Conservation (phyloP, 345 rosid genomes). For the Eutrema yunnanense region DNA sequence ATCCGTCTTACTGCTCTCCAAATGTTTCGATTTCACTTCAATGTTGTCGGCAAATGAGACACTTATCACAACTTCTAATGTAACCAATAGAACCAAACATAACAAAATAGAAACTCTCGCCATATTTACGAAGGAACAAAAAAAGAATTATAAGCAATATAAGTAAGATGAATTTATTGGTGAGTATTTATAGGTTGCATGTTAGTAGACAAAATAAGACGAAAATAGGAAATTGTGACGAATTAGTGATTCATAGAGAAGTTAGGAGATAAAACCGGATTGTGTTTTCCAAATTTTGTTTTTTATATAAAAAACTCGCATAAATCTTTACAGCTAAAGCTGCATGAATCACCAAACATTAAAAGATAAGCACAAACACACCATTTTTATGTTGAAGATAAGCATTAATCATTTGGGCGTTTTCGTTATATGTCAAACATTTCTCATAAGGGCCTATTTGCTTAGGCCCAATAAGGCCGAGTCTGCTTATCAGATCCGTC, state of each 20-base stretch:
- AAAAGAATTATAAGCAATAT: too few relatives aligned
- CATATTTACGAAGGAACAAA: too few relatives aligned
- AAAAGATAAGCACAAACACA: neutral
- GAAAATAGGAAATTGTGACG: slow-evolving; percentile 9
- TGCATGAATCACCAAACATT: slow-evolving; percentile 20
- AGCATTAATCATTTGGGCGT: neutral
- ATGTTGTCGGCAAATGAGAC: too few relatives aligned
- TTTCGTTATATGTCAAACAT: neutral
- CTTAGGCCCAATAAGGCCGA: neutral
- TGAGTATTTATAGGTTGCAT: slow-evolving; percentile 28
- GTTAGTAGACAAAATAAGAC: slow-evolving; percentile 2
- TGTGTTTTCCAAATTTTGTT: neutral
- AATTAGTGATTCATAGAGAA: slow-evolving; percentile 24
- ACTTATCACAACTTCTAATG: too few relatives aligned
- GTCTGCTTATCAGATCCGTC: neutral
- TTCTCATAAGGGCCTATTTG: neutral
- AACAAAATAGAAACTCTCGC: too few relatives aligned
- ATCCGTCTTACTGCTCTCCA: too few relatives aligned
- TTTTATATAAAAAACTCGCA: neutral
- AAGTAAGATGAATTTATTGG: too few relatives aligned
- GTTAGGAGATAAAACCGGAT: slow-evolving; percentile 24
- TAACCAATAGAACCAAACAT: too few relatives aligned
- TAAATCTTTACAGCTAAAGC: neutral
- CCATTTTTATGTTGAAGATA: neutral
- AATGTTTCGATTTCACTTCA: too few relatives aligned